phyloP scores from a whole-genome alignment of 345 rosid genomes.

The Citrus hindsii region DNA sequence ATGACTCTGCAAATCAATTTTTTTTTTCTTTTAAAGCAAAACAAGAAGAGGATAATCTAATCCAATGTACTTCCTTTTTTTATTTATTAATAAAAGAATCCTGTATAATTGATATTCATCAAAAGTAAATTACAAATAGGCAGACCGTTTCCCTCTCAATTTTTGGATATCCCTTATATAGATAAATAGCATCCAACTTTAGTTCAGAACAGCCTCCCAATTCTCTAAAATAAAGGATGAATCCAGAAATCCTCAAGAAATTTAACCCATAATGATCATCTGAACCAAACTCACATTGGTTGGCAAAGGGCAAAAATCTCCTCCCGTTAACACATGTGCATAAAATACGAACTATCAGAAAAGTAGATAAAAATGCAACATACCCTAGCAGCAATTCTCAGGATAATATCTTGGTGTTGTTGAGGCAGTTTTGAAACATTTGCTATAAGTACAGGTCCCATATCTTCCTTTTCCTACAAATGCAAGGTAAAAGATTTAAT shows the following conservation, averaged over 20 bases:
- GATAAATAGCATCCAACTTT: background rate
- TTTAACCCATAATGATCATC: background rate
- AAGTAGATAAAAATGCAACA: conserved; percentile 6
- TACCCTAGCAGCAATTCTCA: conserved; percentile 74
- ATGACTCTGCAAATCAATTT: background rate
- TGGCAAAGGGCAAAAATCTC: background rate
- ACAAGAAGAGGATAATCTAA: background rate
- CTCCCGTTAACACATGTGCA: background rate
- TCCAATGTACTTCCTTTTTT: background rate
- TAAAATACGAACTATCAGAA: background rate
- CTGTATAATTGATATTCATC: background rate
- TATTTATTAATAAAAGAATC: background rate
- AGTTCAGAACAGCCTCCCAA: background rate
- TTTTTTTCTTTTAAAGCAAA: background rate
- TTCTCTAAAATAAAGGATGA: background rate
- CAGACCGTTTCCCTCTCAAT: background rate
- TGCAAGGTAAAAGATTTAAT: conserved; percentile 11
- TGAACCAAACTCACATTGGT: background rate
- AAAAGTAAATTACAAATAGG: background rate
- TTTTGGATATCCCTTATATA: background rate
- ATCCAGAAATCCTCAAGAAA: background rate
- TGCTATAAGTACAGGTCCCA: conserved; percentile 60
- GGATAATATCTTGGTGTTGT: conserved; percentile 81
- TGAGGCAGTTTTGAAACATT: conserved; percentile 69
- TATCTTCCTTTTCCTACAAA: conserved; percentile 73